Evolutionary conservation across 768 basidiomycete genomes (phyloP), one percentile per base, ranked within the genome.

Genomic region (Exidia glandulosa): DNA sequence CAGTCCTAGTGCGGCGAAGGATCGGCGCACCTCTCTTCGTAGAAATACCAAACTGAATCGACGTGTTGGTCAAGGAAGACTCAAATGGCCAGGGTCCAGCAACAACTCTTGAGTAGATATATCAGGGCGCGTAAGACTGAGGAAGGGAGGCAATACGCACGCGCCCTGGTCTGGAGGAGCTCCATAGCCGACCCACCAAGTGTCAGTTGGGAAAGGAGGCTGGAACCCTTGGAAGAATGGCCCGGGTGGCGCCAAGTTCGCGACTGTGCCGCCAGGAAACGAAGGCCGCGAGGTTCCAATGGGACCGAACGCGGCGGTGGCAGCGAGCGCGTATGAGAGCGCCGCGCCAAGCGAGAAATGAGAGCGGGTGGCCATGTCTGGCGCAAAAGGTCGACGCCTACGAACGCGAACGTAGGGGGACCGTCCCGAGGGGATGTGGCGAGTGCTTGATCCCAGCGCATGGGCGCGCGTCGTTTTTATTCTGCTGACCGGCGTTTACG

Each of bases 181-280:
- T 29, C 66, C 70, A 61, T 67, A 73, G 29, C 69, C 72, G 10
- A 69, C 67, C 72, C 72, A 73, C 72, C 72, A 73, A 57, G 69
- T 69, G 33, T 71, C 72, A 16, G 72, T 73, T 19, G 72, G 71
- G 56, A 67, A 73, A 1, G 72, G 71, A 27, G 71, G 71, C 41
- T 66, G 63, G 62, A 66, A 70, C 31, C 68, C 71, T 58, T 70
- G 70, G 62, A 72, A 73, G 62, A 73, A 72, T 1, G 71, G 68
- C 48, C 65, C 70, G 10, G 72, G 71, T 25, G 72, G 70, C 50
- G 63, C 63, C 32, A 65, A 64, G 58, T 64, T 67, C 23, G 69
- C 67, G 41, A 71, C 62, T 37, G 59, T 60, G 33, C 68, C 68
- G 32, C 70, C 70, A 41, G 68, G 65, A 29, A 68, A 68, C 5